Percentiles rank a stretch among this genome's conserved stretches.
Conservation (phyloP, 345 rosid genomes). For the Xanthoceras sorbifolium region DNA sequence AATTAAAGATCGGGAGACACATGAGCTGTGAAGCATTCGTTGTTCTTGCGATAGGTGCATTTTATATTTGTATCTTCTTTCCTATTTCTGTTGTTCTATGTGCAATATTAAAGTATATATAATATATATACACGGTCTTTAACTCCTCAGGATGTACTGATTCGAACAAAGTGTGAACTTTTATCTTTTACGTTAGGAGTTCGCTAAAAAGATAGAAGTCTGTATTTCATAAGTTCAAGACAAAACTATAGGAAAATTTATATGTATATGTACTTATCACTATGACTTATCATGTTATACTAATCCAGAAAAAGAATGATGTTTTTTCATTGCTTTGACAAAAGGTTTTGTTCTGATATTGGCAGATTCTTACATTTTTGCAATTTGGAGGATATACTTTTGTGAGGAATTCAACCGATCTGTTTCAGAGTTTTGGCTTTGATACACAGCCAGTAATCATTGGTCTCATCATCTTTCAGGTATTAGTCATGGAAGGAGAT, state of each 20-base stretch:
- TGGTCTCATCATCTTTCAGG: conserved; percentile 98
- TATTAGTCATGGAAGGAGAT: conserved; percentile 23
- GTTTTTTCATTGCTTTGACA: background rate
- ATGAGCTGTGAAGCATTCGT: conserved; percentile 7
- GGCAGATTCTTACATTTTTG: conserved; percentile 81
- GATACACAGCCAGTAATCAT: conserved; percentile 89
- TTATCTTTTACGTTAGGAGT: background rate
- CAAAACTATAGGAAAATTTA: background rate
- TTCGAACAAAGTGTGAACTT: background rate
- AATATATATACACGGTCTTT: background rate
- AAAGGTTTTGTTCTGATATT: background rate
- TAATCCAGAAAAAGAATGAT: background rate
- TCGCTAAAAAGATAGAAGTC: background rate
- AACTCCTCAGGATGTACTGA: background rate
- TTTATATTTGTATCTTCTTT: background rate
- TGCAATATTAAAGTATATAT: background rate
- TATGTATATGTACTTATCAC: background rate
- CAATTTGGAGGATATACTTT: conserved; percentile 98
- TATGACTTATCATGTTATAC: background rate
- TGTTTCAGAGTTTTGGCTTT: conserved; percentile 95
- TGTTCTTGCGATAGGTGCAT: background rate
- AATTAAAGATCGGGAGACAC: background rate
- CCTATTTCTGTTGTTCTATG: background rate
- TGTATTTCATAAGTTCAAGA: background rate
- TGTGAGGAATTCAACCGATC: conserved; percentile 94